Evolutionary conservation across 2,329 filamentous ascomycete genomes (phyloP).

Genomic region (Alternaria arborescens): DNA sequence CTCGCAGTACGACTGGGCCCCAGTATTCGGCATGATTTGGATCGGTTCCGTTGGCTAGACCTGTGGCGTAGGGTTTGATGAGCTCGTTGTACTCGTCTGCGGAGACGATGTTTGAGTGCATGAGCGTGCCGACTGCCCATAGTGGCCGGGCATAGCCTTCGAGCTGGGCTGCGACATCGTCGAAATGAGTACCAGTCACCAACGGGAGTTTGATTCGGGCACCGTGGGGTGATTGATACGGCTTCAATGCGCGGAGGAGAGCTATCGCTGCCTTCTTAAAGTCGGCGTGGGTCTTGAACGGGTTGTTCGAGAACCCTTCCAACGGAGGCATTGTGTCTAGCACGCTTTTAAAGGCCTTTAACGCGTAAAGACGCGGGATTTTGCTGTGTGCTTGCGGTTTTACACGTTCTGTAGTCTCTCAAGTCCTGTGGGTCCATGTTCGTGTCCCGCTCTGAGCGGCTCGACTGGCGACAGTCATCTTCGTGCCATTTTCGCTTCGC

Average conservation of each 20-base stretch:
- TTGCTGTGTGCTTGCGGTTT: background rate
- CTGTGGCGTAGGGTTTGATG: constrained; percentile 39
- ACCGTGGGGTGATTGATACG: constrained; percentile 43
- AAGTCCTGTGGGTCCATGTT: background rate
- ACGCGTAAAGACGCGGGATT: rapidly evolving
- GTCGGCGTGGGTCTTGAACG: constrained; percentile 35
- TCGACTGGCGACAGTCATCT: background rate
- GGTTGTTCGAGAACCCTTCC: constrained; percentile 40
- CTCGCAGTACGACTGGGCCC: constrained; percentile 57
- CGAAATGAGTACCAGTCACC: constrained; percentile 47
- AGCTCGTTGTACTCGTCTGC: constrained; percentile 29
- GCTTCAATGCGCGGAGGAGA: constrained; percentile 36
- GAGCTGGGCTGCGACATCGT: constrained; percentile 47
- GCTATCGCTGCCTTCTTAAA: constrained; percentile 35
- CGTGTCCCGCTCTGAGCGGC: background rate
- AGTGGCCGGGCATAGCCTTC: constrained; percentile 47
- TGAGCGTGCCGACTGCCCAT: constrained; percentile 44
- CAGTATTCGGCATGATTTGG: constrained; percentile 55
- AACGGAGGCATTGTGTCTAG: constrained; percentile 36
- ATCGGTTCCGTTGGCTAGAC: constrained; percentile 48
- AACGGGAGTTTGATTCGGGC: constrained; percentile 44
- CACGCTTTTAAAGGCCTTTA: background rate
- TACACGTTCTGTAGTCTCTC: background rate
- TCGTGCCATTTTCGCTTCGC: background rate
- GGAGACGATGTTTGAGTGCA: constrained; percentile 28